These are phyloP conservation scores for Penicillium malachiteum DNA, from an alignment of 495 filamentous ascomycete genomes.

Conservation along the genomic window DNA sequence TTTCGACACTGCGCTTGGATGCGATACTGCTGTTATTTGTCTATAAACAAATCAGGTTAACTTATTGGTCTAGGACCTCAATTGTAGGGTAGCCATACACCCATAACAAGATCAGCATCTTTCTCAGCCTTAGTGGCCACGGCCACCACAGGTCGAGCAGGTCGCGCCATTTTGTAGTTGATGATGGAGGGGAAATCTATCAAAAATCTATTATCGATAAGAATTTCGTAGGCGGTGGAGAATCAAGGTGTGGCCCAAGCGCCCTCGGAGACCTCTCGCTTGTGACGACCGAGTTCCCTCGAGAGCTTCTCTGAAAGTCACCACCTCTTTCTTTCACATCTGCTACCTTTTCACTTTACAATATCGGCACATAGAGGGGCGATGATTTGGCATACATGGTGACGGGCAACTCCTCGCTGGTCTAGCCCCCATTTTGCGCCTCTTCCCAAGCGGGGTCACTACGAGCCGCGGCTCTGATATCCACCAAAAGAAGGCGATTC, in stretches of 20 bases:
- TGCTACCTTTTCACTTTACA: not conserved
- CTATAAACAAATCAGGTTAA: slow-evolving; percentile 34
- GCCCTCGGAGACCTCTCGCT: slow-evolving; percentile 29
- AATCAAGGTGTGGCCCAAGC: slow-evolving; percentile 50
- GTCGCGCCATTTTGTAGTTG: slow-evolving; percentile 8
- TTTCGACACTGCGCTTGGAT: slow-evolving; percentile 85
- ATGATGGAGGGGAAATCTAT: not conserved
- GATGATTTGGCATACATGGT: slow-evolving; percentile 19
- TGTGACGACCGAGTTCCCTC: slow-evolving; percentile 32
- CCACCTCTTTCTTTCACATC: slow-evolving; percentile 13
- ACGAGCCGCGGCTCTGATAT: slow-evolving; percentile 15
- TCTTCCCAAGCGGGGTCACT: slow-evolving; percentile 25
- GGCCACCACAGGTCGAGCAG: slow-evolving; percentile 18
- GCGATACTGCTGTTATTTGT: slow-evolving; percentile 90
- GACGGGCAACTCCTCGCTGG: slow-evolving; percentile 25
- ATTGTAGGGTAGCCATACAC: slow-evolving; percentile 35
- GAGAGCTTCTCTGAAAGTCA: not conserved
- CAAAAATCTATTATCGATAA: slow-evolving; percentile 17
- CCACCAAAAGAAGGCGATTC: slow-evolving; percentile 3
- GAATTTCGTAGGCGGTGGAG: slow-evolving; percentile 20
- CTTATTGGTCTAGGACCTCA: not conserved
- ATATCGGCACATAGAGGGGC: slow-evolving; percentile 2
- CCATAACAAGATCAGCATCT: slow-evolving; percentile 68
- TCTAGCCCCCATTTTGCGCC: slow-evolving; percentile 10
- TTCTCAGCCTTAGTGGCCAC: slow-evolving; percentile 37